These are phyloP conservation scores for Laburnicola sp. DNA, from an alignment of 2,329 filamentous ascomycete genomes.

Conservation along the genomic window DNA sequence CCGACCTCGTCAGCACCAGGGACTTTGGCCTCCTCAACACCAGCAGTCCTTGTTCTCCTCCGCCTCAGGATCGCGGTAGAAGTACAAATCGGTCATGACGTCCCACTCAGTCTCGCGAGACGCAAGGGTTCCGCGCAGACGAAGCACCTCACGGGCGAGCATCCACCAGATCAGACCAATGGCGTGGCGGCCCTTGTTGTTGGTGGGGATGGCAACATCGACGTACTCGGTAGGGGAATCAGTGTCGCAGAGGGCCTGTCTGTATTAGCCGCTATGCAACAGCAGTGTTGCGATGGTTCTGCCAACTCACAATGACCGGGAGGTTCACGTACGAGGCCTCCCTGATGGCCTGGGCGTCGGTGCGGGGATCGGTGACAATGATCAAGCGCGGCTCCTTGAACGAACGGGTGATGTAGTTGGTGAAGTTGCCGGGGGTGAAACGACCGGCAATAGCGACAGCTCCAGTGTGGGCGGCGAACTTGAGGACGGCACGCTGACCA, in stretches of 20 bases:
- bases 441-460: constrained; percentile 97
- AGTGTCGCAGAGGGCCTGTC: constrained; percentile 85
- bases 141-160: constrained; percentile 98
- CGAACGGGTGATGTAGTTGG: constrained; percentile 99
- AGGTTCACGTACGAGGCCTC: constrained; percentile 99
- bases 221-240: constrained; percentile 99
- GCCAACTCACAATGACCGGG: constrained; percentile 72
- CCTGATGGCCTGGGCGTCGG: constrained; percentile 99
- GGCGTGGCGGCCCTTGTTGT: constrained; percentile 99
- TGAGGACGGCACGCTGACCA: constrained; percentile 98
- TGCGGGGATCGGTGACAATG: constrained; percentile 98
- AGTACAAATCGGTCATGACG: constrained; percentile 99
- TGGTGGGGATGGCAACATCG: constrained; percentile 99
- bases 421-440: constrained; percentile 99
- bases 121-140: constrained; percentile 94
- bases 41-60: constrained; percentile 97
- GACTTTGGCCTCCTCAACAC: constrained; percentile 81
- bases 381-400: constrained; percentile 99
- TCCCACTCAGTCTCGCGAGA: constrained; percentile 98
- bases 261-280: constrained; percentile 12
- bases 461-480: constrained; percentile 98
- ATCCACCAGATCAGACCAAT: constrained; percentile 99
- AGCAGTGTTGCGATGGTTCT: not conserved
- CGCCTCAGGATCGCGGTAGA: constrained; percentile 99
- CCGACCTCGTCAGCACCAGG: constrained; percentile 83